Evolutionary conservation across 169 alveolate species (phyloP).

Genomic region (Plasmodium chabaudi): DNA sequence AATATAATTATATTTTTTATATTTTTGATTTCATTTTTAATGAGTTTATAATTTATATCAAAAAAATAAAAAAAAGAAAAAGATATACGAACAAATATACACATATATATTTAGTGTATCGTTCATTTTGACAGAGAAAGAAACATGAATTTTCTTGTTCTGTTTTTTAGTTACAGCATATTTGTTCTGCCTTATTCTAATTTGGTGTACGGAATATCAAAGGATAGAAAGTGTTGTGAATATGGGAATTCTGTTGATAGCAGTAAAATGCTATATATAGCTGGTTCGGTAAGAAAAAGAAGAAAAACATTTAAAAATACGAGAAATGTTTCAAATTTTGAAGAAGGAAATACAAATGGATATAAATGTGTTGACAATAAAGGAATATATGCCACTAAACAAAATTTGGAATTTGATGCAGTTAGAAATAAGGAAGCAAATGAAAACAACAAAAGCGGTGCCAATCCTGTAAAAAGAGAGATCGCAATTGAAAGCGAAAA

Average conservation of each 20-base stretch:
- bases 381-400: neutral
- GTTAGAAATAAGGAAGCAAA: neutral
- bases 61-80: too few species aligned
- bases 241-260: neutral
- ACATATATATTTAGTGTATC: too few species aligned
- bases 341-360: neutral
- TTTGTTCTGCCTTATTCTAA: neutral
- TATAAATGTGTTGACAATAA: neutral
- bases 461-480: neutral
- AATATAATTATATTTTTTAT: too few species aligned
- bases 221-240: neutral
- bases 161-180: too few species aligned
- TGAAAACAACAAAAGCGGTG: neutral
- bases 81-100: too few species aligned
- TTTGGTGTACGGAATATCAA: neutral
- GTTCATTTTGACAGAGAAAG: too few species aligned
- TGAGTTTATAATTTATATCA: too few species aligned
- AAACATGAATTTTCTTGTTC: too few species aligned
- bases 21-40: too few species aligned
- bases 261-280: constrained; percentile 1
- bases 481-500: neutral
- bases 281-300: neutral
- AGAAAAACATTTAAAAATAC: neutral
- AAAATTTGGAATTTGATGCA: neutral
- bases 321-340: neutral